Evolutionary conservation across 495 filamentous ascomycete species (phyloP).

Genomic region (Penicillium maclennaniae): DNA sequence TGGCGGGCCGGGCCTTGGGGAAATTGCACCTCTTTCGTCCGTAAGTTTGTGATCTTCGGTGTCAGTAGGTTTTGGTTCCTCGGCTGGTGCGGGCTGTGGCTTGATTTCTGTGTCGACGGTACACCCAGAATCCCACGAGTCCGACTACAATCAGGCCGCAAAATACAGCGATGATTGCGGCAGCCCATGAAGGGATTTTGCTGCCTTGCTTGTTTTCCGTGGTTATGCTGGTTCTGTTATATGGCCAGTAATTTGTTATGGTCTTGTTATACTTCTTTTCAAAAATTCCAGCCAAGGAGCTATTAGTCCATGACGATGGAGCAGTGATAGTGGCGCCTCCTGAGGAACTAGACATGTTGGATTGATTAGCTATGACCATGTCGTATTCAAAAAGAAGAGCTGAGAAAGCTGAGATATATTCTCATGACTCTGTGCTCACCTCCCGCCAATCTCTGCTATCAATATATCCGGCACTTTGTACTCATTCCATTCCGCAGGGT

Average conservation of each 20-base stretch:
- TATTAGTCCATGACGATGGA: slow-evolving; percentile 49
- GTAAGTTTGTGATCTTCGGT: slow-evolving; percentile 7
- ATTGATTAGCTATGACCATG: background rate
- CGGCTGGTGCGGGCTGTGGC: background rate
- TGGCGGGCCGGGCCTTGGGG: slow-evolving; percentile 7
- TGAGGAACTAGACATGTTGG: slow-evolving; percentile 30
- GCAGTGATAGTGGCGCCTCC: slow-evolving; percentile 58
- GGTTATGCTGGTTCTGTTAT: slow-evolving; percentile 26
- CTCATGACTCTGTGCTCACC: slow-evolving; percentile 27
- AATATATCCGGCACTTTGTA: slow-evolving; percentile 63
- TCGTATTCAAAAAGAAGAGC: too few species aligned
- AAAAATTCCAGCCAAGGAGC: slow-evolving; percentile 52
- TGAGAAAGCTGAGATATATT: too few species aligned
- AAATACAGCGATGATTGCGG: slow-evolving; percentile 63
- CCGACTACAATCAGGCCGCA: slow-evolving; percentile 59
- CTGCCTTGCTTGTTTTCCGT: slow-evolving; percentile 9
- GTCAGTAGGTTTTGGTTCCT: slow-evolving; percentile 2
- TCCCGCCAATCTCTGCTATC: slow-evolving; percentile 57
- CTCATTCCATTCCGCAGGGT: slow-evolving; percentile 51
- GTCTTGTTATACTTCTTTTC: slow-evolving; percentile 49
- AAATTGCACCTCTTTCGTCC: slow-evolving; percentile 11
- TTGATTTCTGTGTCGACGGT: slow-evolving; percentile 46
- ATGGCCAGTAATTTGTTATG: slow-evolving; percentile 61
- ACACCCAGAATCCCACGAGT: slow-evolving; percentile 49
- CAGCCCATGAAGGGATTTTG: slow-evolving; percentile 57